Base-by-base conservation (phyloP, 1,284 basidiomycete species). In the Leccinum subrobustum region DNA sequence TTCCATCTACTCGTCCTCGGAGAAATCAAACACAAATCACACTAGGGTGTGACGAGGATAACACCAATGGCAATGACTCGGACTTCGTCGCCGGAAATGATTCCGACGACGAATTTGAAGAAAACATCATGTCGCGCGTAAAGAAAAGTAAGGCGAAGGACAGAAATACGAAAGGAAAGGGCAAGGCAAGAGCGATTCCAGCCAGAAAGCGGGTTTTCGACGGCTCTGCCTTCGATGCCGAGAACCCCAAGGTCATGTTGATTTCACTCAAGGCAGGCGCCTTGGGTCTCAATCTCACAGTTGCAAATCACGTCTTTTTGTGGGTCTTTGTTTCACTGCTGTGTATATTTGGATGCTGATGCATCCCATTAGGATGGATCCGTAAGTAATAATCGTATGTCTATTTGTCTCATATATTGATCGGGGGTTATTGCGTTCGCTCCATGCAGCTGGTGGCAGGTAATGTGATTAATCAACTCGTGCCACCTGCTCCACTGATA, bases 251-350 rank as follows among this genome's bases (percentile, higher is more conserved):
- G 62, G 88, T 95, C 31, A 88, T 95, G 89, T 80, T 96, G 56
- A 91, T 96, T 58, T 95, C 93, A 6, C 79, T 96, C 65, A 95
- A 95, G 72, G 83, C 83, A 52, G 89, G 89, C 33, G 93, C 94
- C 2, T 81, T 95, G 25, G 94, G 93, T 4, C 77, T 96, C 58
- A 96, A 96, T 72, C 75, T 96, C 62, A 96, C 93, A 1, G 91
- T 92, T 14, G 94, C 94, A 1, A 95, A 93, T 69, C 92, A 95
- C 70, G 91, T 96, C 1, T 93, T 91, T 70, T 74, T 96, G 86
- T 93, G 66, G 79, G 90, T 81, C 4, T 39, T 52, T 60, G 31
- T 27, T 33, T 54, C 18, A 25, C 16, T 47, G 2, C 57, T 33
- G 14, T 57, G 56, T 20, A 12, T 14, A 12, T 51, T 35, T 5